Percentiles rank a stretch among this genome's conserved stretches.
Evolutionary conservation across 768 basidiomycete genomes (phyloP).

Genomic region (Lentinus brumalis): DNA sequence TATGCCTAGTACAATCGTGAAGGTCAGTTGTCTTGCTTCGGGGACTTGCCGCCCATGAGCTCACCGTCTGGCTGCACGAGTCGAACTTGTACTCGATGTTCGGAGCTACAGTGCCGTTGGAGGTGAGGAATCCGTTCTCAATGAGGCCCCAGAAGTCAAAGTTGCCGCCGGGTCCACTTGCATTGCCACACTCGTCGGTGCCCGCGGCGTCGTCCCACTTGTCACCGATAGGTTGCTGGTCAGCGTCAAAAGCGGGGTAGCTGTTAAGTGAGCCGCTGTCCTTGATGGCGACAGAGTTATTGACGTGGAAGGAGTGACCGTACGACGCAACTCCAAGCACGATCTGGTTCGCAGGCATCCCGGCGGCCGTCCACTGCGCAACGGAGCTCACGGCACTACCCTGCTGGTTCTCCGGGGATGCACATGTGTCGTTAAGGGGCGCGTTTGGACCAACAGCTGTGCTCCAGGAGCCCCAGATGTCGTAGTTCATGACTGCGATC

Average conservation of each 20-base stretch:
- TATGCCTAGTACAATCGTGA: constrained; percentile 56
- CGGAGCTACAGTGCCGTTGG: constrained; percentile 44
- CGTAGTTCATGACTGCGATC: constrained; percentile 75
- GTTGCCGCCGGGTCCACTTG: constrained; percentile 52
- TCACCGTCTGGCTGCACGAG: constrained; percentile 73
- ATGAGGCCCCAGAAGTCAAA: constrained; percentile 69
- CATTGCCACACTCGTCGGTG: constrained; percentile 62
- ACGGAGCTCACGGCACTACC: constrained; percentile 82
- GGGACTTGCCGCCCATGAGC: constrained; percentile 22
- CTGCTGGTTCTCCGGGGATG: constrained; percentile 51
- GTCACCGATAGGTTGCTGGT: constrained; percentile 52
- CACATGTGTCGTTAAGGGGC: constrained; percentile 80
- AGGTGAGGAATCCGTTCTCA: constrained; percentile 52
- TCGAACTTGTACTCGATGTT: constrained; percentile 61
- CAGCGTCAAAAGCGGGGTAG: constrained; percentile 54
- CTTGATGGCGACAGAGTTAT: constrained; percentile 39
- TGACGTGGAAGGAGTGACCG: constrained; percentile 70
- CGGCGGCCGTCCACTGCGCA: constrained; percentile 71
- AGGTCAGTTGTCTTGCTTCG: no score
- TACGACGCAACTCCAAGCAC: constrained; percentile 86
- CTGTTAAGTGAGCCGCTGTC: constrained; percentile 41
- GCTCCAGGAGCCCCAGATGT: constrained; percentile 56
- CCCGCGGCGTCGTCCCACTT: constrained; percentile 54
- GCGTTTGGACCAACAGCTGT: constrained; percentile 76
- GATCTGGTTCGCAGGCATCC: constrained; percentile 73